Evolutionary conservation across 768 basidiomycete species (phyloP).

Genomic region (Rhizopogon rudus): DNA sequence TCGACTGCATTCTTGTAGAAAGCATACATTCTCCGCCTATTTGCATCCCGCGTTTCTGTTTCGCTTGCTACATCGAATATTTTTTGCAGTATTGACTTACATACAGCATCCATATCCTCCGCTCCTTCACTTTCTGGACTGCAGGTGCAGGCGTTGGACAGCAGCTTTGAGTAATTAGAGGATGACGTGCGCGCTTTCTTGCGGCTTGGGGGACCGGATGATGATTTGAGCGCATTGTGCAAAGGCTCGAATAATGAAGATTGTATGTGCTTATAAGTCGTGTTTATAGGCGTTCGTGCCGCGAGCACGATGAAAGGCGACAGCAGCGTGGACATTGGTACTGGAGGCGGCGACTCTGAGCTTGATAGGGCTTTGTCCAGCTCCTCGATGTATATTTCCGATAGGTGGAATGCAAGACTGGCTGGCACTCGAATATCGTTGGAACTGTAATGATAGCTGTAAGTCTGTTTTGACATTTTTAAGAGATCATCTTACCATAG

Average conservation of each 20-base stretch:
- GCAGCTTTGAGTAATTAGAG: constrained; percentile 38
- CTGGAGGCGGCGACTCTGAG: constrained; percentile 28
- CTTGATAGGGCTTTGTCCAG: constrained; percentile 59
- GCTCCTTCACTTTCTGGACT: constrained; percentile 35
- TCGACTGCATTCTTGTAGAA: constrained; percentile 67
- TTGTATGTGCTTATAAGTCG: constrained; percentile 72
- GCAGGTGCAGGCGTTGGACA: constrained; percentile 50
- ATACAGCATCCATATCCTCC: constrained; percentile 33
- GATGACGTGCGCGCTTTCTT: constrained; percentile 43
- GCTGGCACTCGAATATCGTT: constrained; percentile 69
- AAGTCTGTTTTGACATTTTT: background rate
- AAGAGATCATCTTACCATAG: constrained; percentile 54
- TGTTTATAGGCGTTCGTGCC: constrained; percentile 57
- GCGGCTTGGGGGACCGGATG: constrained; percentile 30
- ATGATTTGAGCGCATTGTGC: constrained; percentile 44
- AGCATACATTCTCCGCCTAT: constrained; percentile 78
- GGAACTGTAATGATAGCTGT: constrained; percentile 38
- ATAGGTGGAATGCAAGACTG: constrained; percentile 79
- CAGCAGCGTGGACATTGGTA: constrained; percentile 52
- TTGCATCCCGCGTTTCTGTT: constrained; percentile 69
- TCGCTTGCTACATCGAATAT: constrained; percentile 75
- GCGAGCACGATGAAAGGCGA: constrained; percentile 70
- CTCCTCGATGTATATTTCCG: constrained; percentile 89
- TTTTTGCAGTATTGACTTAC: constrained; percentile 49
- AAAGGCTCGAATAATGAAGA: constrained; percentile 67